Base-by-base conservation (phyloP, 2,329 filamentous ascomycete genomes). In the Epichloe elymi region DNA sequence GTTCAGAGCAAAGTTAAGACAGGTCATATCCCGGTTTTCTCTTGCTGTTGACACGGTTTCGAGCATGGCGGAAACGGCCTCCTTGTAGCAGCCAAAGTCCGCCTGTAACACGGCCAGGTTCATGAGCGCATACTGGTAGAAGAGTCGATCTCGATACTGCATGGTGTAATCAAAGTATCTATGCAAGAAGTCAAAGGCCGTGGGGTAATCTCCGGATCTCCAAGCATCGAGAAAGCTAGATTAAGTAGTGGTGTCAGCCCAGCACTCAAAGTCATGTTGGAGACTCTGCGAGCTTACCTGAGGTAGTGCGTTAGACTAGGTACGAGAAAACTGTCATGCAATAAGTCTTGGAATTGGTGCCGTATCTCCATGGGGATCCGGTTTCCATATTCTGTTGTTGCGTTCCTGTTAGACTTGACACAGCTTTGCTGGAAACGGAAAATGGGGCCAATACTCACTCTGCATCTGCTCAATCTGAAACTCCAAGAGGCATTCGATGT, bases 101-200 rank as follows among this genome's bases (percentile, higher is more conserved):
- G 90, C 88, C 62, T 98, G 91, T 4, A 97, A 76, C 36, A 96
- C 88, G 3, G 90, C 91, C 53, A 96, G 78, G 62, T 96, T 96
- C 62, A 98, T 82, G 14, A 97, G 71, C 0, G 93, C 93, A 63
- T 96, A 95, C 63, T 97, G 93, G 61, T 98, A 97, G 60, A 90
- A 90, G 5, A 86, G 79, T 23, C 86, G 83, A 60, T 95, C 86
- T 54, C 82, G 74, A 57, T 82, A 86, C 60, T 93, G 86, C 80
- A 94, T 89, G 1, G 90, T 93, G 66, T 95, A 96, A 65, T 98
- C 93, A 60, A 96, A 98, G 66, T 96, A 98, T 48, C 88, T 83
- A 65, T 97, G 90, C 19, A 98, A 74, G 57, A 84, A 84, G 61
- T 98, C 91, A 63, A 96, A 93, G 0, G 93, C 86, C 1, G 86